Evolutionary conservation across 352 stramenopile genomes (phyloP), one percentile per base, ranked within the genome.

Genomic region (Phytophthora sp.): DNA sequence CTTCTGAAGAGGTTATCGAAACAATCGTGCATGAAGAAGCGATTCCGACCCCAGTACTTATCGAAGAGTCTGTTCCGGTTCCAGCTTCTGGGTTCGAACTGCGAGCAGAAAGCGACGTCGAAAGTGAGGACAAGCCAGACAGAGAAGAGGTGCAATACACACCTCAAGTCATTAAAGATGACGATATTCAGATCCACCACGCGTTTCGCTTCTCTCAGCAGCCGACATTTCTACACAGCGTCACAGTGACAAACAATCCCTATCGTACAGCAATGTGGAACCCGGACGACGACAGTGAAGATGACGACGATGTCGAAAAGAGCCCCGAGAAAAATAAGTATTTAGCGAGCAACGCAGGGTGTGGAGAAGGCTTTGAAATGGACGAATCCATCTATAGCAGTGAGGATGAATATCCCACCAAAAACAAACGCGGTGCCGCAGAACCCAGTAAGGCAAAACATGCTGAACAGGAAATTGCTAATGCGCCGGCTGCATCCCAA

Each of bases 161-260:
- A 10, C 49, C 54, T 38, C 53, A 54, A 60, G 30, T 39, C 15
- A 27, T 67, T 8, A 61, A 67, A 18, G 31, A 56, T 34, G 45
- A 54, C 5, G 48, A 74, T 23, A 55, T 54, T 42, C 38, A 68
- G 23, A 44, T 60, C 24, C 54, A 62, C 21, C 69, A 71, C 34
- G 30, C 59, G 3, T 86, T 79, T 17, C 68, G 69, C 18, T 85
- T 88, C 21, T 84, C 72, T 2, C 73, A 79, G 13, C 74, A 88
- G 15, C 78, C 78, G 23, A 61, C 50, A 8, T 88, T 88, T 26
- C 57, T 75, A 3, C 62, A 50, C 0, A 73, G 54, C 10, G 72
- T 73, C 8, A 24, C 71, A 9, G 54, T 75, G 4, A 34, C 62
- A 4, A 82, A 72, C 38, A 88, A 84, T 38, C 73, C 66, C 11